Evolutionary conservation across 2,329 filamentous ascomycete genomes (phyloP).

Genomic region (Fusarium piperis): DNA sequence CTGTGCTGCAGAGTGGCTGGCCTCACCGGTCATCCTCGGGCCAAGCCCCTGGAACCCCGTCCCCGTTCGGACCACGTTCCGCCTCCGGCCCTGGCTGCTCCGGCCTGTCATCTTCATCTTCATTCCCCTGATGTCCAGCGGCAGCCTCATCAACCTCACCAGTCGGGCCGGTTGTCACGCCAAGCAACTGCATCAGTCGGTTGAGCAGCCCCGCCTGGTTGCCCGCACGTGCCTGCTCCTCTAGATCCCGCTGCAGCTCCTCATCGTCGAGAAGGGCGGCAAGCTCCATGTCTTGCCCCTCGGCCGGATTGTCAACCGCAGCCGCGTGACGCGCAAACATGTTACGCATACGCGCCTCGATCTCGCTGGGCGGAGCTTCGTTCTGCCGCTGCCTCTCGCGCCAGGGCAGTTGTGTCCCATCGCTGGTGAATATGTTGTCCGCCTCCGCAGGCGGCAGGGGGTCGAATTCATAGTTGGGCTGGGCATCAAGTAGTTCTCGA

Average conservation of each 20-base stretch:
- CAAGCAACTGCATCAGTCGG: conserved; percentile 23
- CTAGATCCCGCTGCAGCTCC: conserved; percentile 46
- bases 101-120: conserved; percentile 2
- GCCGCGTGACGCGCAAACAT: conserved; percentile 39
- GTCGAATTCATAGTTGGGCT: conserved; percentile 81
- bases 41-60: conserved; percentile 48
- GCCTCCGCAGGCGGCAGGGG: conserved; percentile 76
- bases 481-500: conserved; percentile 67
- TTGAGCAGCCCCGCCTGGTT: conserved; percentile 41
- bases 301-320: conserved; percentile 18
- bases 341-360: conserved; percentile 44
- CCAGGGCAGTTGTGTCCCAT: conserved; percentile 32
- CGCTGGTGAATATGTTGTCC: conserved; percentile 53
- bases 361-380: conserved; percentile 21
- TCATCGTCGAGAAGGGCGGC: conserved; percentile 44
- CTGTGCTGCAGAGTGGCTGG: conserved; percentile 3
- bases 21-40: conserved; percentile 41
- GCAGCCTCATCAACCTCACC: conserved; percentile 16
- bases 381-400: conserved; percentile 6
- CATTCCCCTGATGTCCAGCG: conserved; percentile 14
- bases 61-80: conserved; percentile 13
- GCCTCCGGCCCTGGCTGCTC: not conserved
- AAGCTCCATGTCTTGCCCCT: conserved; percentile 42
- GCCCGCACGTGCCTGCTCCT: conserved; percentile 39
- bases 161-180: conserved; percentile 29